Base-by-base conservation (phyloP, 257 asterid genomes). In the Solanum paucissectum region DNA sequence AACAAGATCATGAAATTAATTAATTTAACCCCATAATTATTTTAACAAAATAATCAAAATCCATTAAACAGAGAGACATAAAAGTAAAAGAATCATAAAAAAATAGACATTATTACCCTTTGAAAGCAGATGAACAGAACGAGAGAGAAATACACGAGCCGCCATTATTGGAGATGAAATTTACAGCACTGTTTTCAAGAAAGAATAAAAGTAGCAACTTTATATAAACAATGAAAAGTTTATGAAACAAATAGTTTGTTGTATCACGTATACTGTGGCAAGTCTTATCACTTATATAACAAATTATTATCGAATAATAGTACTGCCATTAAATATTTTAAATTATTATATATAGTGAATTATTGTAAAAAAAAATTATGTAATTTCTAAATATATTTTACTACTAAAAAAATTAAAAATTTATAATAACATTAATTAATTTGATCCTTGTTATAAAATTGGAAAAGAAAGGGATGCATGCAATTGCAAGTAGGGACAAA, bases 61-160 rank as follows among this genome's bases (percentile, higher is more conserved):
- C 40, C n/a, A 23, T 18, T 20, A n/a, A 13, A 77, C 40, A 21
- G 87, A 60, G 5, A 33, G 32, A 44, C 38, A 23, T 0, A 83
- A 16, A 49, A 5, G 18, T 13, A 13, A 69, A 46, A 32, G 32
- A 9, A 9, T 44, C 20, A 29, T 1, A 37, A 36, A n/a, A 16
- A 32, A 5, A 75, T 9, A 75, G 2, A 34, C 5, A 74, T 40
- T 0, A 6, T 37, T 84, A 91, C 93, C 93, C 87, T 75, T 68
- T 23, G 85, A 38, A 46, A 91, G 87, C 4, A 90, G 79, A 86
- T 87, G 49, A 83, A 58, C 64, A 84, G 87, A 88, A 12, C 94
- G 94, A 16, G 96, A 94, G 25, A 98, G 89, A 90, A 95, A 90
- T 86, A 97, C 91, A 73, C 94, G 92, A 89, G 93, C 86, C 11